Percentiles rank a stretch among this genome's conserved stretches.
Conservation (phyloP, 163 green algal genomes). For the Prototheca wickerhamii region DNA sequence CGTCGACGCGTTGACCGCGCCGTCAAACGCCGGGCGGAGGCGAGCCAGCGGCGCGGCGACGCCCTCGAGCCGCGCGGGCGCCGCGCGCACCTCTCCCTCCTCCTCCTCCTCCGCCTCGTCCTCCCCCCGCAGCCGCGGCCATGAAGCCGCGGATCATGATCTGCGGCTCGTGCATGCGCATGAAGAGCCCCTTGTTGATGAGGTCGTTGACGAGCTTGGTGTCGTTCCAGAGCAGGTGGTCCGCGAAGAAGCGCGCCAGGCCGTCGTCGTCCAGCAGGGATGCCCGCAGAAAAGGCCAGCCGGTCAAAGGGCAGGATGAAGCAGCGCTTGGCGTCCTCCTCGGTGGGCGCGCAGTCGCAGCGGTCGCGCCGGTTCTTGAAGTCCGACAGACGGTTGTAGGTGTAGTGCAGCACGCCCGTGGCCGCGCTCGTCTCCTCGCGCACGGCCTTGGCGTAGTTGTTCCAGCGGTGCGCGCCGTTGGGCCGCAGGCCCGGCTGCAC, state of each 20-base stretch:
- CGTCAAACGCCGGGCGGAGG: too few species aligned
- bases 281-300: conserved; percentile 58
- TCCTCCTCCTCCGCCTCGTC: too few species aligned
- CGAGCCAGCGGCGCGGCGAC: too few species aligned
- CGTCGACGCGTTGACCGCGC: too few species aligned
- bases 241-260: conserved; percentile 60
- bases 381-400: conserved; percentile 71
- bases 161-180: conserved; percentile 63
- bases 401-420: conserved; percentile 74
- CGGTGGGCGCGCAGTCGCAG: conserved; percentile 69
- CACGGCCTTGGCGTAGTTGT: conserved; percentile 45
- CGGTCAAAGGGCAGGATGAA: conserved; percentile 84
- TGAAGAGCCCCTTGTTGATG: conserved; percentile 57
- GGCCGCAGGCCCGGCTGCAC: conserved; percentile 54
- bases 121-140: not conserved
- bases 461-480: conserved; percentile 77
- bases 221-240: conserved; percentile 56
- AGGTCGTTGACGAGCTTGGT: conserved; percentile 41
- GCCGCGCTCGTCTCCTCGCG: conserved; percentile 53
- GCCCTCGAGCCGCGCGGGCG: too few species aligned
- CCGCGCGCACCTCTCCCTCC: not conserved
- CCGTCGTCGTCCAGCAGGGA: conserved; percentile 52
- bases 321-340: conserved; percentile 72
- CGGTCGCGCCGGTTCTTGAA: conserved; percentile 65
- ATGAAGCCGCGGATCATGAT: conserved; percentile 21